Evolutionary conservation across 352 stramenopile species (phyloP).

Genomic region (Lagenidium giganteum): DNA sequence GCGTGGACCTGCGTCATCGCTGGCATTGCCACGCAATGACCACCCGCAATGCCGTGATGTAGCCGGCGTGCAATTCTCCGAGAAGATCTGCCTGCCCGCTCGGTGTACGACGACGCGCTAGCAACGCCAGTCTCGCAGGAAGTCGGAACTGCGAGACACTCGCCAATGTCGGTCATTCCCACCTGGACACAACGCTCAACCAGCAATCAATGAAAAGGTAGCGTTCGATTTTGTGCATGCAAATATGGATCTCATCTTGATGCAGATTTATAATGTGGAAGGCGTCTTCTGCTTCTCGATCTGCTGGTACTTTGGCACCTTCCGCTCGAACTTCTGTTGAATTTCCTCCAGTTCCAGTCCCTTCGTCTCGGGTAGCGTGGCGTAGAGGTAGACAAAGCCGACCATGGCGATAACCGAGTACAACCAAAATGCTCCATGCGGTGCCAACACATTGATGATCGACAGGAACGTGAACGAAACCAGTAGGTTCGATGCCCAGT

Average conservation of each 20-base stretch:
- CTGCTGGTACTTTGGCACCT: conserved; percentile 28
- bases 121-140: too few relatives aligned
- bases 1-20: too few relatives aligned
- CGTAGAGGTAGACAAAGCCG: conserved; percentile 76
- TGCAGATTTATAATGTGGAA: not conserved
- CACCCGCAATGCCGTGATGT: too few relatives aligned
- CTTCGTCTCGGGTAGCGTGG: conserved; percentile 90
- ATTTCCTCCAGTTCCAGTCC: conserved; percentile 92
- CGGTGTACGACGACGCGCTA: too few relatives aligned
- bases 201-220: too few relatives aligned
- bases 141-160: too few relatives aligned
- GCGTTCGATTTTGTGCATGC: too few relatives aligned
- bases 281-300: conserved; percentile 25
- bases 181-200: too few relatives aligned
- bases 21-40: too few relatives aligned
- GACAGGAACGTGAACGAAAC: conserved; percentile 94
- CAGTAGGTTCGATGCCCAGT: conserved; percentile 91
- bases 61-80: too few relatives aligned
- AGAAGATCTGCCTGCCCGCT: too few relatives aligned
- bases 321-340: conserved; percentile 76
- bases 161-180: too few relatives aligned
- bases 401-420: conserved; percentile 77
- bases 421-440: conserved; percentile 88
- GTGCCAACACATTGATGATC: conserved; percentile 52
- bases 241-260: not conserved